Evolutionary conservation across 805 yeast species (phyloP), one percentile per base, ranked within the genome.

Genomic region (Candida pseudoglaebosa): DNA sequence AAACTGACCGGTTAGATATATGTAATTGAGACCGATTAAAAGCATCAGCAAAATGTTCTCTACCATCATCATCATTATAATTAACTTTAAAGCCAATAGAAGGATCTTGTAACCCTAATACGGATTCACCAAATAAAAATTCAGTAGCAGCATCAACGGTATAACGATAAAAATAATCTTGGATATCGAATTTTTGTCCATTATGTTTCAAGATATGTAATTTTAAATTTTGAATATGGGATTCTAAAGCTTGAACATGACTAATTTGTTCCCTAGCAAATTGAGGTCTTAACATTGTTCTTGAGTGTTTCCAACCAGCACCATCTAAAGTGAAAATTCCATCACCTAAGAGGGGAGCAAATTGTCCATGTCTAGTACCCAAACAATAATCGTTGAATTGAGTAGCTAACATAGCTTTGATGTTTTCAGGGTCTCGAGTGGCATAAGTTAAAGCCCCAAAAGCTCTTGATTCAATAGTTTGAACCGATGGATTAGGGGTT

Each of bases 91-190:
- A 34, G 4, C 57, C 61, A 26, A 59, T 53, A 4, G 51, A 42
- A 18, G 26, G 48, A 31, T 57, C 62, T 30, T 44, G 41, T 21
- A 61, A 54, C n/a, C 61, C 50, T 37, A 46, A 53, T 13, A 56
- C 49, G 2, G 63, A 53, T 36, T 59, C 62, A 19, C 71, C 71
- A 49, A 65, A 62, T 36, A 65, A 53, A 45, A 65, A 63, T 45
- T 65, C 70, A 7, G 67, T 55, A 8, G 70, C 53, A 21, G 65
- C 56, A 42, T 65, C 71, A 29, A 65, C 56, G 5, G 70, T 64
- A 22, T 58, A 54, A 24, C 51, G 45, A 44, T 52, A 59, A 43
- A 61, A 59, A 24, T 52, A 50, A 12, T 57, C 60, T 38, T 61
- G 67, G 31, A 61, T 45, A 40, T 61, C 64, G 42, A 61, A 52